phyloP scores from a whole-genome alignment of 176 grass and related monocot genomes.

The Rhipidocladum racemiflorum region DNA sequence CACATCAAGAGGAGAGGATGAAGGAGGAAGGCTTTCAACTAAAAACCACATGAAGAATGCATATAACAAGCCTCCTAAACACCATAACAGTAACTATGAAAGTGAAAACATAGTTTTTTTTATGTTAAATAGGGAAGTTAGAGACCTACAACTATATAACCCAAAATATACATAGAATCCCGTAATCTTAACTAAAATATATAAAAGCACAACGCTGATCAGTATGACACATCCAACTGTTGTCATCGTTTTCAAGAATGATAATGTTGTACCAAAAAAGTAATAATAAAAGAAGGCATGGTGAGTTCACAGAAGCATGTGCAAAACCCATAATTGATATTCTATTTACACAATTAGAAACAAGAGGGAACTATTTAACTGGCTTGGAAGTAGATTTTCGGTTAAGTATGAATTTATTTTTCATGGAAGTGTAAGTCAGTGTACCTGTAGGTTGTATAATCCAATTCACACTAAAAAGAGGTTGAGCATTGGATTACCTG shows the following conservation, averaged over 20 bases:
- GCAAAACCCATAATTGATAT: not conserved
- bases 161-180: too few species aligned
- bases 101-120: not conserved
- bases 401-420: not conserved
- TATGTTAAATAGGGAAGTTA: not conserved
- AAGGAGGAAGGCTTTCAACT: not conserved
- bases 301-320: not conserved
- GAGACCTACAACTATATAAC: too few species aligned
- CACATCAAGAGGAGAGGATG: too few species aligned
- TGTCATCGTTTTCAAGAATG: not conserved
- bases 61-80: not conserved
- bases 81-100: not conserved
- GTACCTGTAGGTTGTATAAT: constrained; percentile 74
- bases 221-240: not conserved
- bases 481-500: too few species aligned
- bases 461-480: too few species aligned
- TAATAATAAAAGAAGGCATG: not conserved
- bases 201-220: too few species aligned
- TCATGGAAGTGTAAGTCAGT: constrained; percentile 13
- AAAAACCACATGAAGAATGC: not conserved
- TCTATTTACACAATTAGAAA: constrained; percentile 21
- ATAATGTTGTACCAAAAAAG: not conserved
- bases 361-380: not conserved
- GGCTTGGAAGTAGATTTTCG: constrained; percentile 5
- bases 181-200: too few species aligned